Evolutionary conservation across 352 stramenopile genomes (phyloP).

Genomic region (Pythium myriotylum): DNA sequence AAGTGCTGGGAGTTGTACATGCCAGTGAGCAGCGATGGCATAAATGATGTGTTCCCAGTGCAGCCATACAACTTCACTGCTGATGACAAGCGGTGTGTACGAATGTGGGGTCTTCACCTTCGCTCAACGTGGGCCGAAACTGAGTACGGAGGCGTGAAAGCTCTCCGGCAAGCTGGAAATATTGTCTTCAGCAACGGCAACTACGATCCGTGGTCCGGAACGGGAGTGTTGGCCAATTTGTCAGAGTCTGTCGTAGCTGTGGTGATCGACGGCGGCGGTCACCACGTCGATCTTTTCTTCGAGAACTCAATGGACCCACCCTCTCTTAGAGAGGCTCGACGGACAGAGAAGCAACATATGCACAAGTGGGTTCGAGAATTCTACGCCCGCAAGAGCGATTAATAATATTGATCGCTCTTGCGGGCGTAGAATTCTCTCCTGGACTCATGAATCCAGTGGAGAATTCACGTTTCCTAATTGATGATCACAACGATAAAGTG

Average conservation of each 20-base stretch:
- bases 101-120: slow-evolving; percentile 42
- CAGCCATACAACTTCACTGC: slow-evolving; percentile 35
- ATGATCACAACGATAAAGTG: too few relatives aligned
- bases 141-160: slow-evolving; percentile 43
- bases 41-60: slow-evolving; percentile 74
- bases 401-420: too few relatives aligned
- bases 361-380: slow-evolving; percentile 57
- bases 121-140: slow-evolving; percentile 40
- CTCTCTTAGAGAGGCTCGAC: slow-evolving; percentile 36
- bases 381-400: slow-evolving; percentile 38
- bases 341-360: slow-evolving; percentile 47
- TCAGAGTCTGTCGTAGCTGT: slow-evolving; percentile 58
- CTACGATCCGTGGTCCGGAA: slow-evolving; percentile 82
- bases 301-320: slow-evolving; percentile 47
- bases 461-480: too few relatives aligned
- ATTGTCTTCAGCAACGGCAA: slow-evolving; percentile 92
- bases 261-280: slow-evolving; percentile 47
- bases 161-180: slow-evolving; percentile 57
- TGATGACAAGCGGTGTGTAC: slow-evolving; percentile 43
- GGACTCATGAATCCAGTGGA: too few relatives aligned
- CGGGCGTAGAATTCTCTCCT: slow-evolving; percentile 48
- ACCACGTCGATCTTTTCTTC: slow-evolving; percentile 82
- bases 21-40: slow-evolving; percentile 43
- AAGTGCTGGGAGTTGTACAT: slow-evolving; percentile 52
- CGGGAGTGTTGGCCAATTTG: slow-evolving; percentile 55